These are phyloP conservation scores for Ziziphus jujuba DNA, from an alignment of 306 rosid genomes.

Conservation along the genomic window DNA sequence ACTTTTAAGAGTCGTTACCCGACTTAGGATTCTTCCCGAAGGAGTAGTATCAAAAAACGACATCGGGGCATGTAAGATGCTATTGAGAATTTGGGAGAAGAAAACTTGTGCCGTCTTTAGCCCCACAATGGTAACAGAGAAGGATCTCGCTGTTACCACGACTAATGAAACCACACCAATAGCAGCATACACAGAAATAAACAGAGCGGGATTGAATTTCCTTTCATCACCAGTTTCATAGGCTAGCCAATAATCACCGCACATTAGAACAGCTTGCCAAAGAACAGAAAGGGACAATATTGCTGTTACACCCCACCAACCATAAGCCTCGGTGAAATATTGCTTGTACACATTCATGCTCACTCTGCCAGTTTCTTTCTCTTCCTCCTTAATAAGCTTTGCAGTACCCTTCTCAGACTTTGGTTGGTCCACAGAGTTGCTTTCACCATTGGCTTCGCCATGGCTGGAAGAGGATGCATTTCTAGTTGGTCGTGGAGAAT, in stretches of 20 bases:
- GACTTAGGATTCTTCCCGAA: slow-evolving; percentile 87
- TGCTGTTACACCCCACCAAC: slow-evolving; percentile 75
- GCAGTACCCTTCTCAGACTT: slow-evolving; percentile 53
- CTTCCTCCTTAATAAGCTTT: slow-evolving; percentile 93
- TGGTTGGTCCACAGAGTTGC: slow-evolving; percentile 48
- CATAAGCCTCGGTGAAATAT: slow-evolving; percentile 90
- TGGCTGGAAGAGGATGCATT: slow-evolving; percentile 34
- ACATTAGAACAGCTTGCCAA: slow-evolving; percentile 79
- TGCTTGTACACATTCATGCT: slow-evolving; percentile 66
- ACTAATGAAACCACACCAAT: slow-evolving; percentile 45
- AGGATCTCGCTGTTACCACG: slow-evolving; percentile 48
- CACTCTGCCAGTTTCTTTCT: slow-evolving; percentile 86
- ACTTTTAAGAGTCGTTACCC: slow-evolving; percentile 56
- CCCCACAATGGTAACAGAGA: slow-evolving; percentile 50
- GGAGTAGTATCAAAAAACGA: slow-evolving; percentile 97
- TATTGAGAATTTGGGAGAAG: slow-evolving; percentile 66
- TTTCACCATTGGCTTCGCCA: slow-evolving; percentile 53
- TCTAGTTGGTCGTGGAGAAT: slow-evolving; percentile 32
- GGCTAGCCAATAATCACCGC: slow-evolving; percentile 88
- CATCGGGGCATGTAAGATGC: slow-evolving; percentile 97
- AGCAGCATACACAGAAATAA: slow-evolving; percentile 59
- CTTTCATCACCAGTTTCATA: slow-evolving; percentile 76
- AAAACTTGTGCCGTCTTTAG: slow-evolving; percentile 73
- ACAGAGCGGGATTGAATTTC: slow-evolving; percentile 55
- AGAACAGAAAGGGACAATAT: slow-evolving; percentile 49